These are phyloP conservation scores for Scedosporium apiospermum DNA, from an alignment of 2,329 filamentous ascomycete genomes.

Conservation along the genomic window DNA sequence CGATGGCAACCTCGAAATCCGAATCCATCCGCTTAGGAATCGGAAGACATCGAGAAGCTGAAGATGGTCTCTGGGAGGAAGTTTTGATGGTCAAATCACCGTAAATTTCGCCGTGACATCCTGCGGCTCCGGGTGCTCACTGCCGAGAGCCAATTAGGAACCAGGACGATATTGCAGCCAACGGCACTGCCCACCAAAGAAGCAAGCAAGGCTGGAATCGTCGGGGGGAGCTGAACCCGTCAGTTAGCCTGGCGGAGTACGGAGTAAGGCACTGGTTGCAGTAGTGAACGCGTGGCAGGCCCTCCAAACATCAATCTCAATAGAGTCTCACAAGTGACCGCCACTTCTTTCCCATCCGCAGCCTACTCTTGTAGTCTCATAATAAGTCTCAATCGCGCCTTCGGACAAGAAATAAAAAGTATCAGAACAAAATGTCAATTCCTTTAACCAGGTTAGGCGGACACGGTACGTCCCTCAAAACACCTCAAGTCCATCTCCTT, in stretches of 20 bases:
- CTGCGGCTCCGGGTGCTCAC: neutral
- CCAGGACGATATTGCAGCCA: neutral
- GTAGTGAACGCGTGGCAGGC: too few species aligned
- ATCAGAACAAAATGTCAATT: slow-evolving; percentile 23
- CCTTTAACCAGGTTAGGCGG: slow-evolving; percentile 34
- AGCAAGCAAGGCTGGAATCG: neutral
- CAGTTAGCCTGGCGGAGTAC: too few species aligned
- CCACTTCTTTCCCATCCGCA: neutral
- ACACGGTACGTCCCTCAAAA: slow-evolving; percentile 26
- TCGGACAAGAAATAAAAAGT: neutral
- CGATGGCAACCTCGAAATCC: neutral
- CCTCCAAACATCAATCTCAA: too few species aligned
- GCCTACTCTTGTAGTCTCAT: neutral
- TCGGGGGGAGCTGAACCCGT: neutral
- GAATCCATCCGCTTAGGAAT: neutral
- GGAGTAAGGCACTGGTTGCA: too few species aligned
- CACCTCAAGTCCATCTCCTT: neutral
- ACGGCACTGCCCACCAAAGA: neutral
- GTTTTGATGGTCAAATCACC: neutral
- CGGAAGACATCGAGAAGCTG: too few species aligned
- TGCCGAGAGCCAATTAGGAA: neutral
- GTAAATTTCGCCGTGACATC: neutral
- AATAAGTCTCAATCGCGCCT: neutral
- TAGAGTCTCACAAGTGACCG: too few species aligned
- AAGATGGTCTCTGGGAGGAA: too few species aligned